Evolutionary conservation across 2,329 filamentous ascomycete species (phyloP), one percentile per base, ranked within the genome.

Genomic region (Scopulariopsis brevicaulis): DNA sequence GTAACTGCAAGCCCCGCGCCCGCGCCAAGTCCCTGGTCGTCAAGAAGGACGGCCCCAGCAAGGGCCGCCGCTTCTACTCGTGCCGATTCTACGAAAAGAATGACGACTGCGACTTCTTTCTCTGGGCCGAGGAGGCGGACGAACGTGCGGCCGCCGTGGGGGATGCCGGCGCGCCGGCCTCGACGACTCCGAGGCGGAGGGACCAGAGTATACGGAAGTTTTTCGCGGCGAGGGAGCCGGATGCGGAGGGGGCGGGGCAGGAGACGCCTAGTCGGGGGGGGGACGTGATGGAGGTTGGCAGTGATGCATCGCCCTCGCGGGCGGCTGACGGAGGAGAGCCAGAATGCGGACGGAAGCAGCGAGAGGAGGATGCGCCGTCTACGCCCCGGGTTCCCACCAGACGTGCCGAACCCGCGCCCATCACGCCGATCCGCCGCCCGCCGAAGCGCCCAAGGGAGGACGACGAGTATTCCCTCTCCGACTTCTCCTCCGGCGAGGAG

Each of bases 1-100:
- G 74, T 64, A 73, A 77, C 60, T 77, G 75, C 59, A 66, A 67
- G 25, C 75, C 74, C 25, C 74, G 71, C 15, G 64, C 65, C 28
- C 65, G 64, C 28, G 74, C 74, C 7, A 62, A 63, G 11, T 65
- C 68, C 40, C 65, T 67, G n/a, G 66, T 69, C 55, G 71, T 73
- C 34, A 71, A 67, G 55, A 77, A 73, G 59, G 62, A 70, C 3
- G 65, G 65, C 1, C 62, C 60, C 25, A 77, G 77, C 63, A 67
- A 70, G 52, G 75, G 74, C 25, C 70, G 66, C 55, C 68, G 65
- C 55, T 79, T 76, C 63, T 77, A 71, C 65, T 69, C 66, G 11
- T 79, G 77, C 63, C 63, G 64, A 4, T 32, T 32, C 28, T 32
- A 32, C 7, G 59, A 63, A n/a, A 63, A 64, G 8, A 65, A 66